phyloP scores from a whole-genome alignment of 2,329 filamentous ascomycete genomes.

The Fusarium sp. region DNA sequence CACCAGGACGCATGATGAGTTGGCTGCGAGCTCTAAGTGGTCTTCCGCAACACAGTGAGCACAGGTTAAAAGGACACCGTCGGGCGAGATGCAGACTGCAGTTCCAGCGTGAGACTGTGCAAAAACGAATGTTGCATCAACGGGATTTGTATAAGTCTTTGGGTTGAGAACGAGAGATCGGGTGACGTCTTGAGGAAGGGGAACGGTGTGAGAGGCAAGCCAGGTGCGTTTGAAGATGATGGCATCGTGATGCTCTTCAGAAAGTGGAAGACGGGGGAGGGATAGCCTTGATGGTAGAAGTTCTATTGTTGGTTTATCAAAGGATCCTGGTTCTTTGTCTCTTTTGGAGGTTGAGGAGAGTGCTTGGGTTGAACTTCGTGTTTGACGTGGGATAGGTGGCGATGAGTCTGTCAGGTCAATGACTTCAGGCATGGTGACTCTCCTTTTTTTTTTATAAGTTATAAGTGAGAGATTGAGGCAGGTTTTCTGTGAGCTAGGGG shows the following conservation, averaged over 20 bases:
- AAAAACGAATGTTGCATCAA: conserved; percentile 59
- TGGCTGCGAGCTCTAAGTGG: conserved; percentile 48
- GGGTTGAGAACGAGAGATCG: conserved; percentile 1
- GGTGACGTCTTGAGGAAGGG: conserved; percentile 25
- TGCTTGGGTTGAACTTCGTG: conserved; percentile 26
- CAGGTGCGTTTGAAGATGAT: conserved; percentile 34
- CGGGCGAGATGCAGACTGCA: conserved; percentile 61
- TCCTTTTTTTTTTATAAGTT: no score
- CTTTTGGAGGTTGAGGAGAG: neutral
- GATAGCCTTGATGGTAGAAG: neutral
- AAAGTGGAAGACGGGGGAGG: neutral
- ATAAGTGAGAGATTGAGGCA: neutral
- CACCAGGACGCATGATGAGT: conserved; percentile 57
- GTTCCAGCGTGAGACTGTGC: conserved; percentile 64
- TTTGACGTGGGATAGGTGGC: conserved; percentile 13
- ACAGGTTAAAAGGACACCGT: conserved; percentile 63
- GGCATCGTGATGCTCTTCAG: conserved; percentile 3
- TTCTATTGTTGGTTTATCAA: conserved; percentile 14
- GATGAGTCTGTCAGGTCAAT: conserved; percentile 7
- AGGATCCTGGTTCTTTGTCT: neutral
- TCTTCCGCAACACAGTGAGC: conserved; percentile 64
- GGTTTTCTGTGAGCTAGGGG: neutral
- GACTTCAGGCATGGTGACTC: conserved; percentile 10
- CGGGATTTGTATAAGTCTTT: conserved; percentile 13
- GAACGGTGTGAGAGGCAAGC: conserved; percentile 38